Conservation (phyloP, 2,329 filamentous ascomycete species). For the Phaeophleospora eucalypticola region DNA sequence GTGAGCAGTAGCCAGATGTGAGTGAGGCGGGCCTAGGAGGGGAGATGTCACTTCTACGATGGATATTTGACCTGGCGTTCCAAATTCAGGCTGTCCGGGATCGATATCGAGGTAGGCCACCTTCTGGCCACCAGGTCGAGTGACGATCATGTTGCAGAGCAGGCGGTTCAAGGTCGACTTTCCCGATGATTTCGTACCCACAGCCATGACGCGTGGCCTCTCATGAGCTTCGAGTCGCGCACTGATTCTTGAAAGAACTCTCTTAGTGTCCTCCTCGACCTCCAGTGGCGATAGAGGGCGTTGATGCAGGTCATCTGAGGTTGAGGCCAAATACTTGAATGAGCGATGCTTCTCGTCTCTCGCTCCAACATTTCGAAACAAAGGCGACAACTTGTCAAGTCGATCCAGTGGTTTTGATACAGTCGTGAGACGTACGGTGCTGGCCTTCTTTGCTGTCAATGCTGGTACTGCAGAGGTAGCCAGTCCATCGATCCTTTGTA, state of each 20-base stretch:
- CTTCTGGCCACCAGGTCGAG: constrained; percentile 32
- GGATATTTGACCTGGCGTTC: constrained; percentile 64
- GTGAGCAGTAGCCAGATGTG: constrained; percentile 46
- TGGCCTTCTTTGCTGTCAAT: constrained; percentile 46
- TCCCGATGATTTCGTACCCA: constrained; percentile 67
- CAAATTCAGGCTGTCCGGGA: constrained; percentile 72
- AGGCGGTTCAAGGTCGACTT: constrained; percentile 71
- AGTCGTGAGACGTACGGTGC: constrained; percentile 53
- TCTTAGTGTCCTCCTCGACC: constrained; percentile 24
- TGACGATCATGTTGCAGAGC: constrained; percentile 64
- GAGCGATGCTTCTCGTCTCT: constrained; percentile 19
- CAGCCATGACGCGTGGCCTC: constrained; percentile 53
- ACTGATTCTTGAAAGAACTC: constrained; percentile 42
- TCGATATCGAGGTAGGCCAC: constrained; percentile 67
- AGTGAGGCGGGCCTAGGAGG: constrained; percentile 65
- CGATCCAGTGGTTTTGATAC: constrained; percentile 47
- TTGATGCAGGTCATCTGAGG: constrained; percentile 20
- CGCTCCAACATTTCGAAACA: constrained; percentile 66
- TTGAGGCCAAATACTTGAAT: constrained; percentile 4
- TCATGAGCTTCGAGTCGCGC: constrained; percentile 25
- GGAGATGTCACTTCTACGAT: constrained; percentile 58
- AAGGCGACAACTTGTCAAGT: constrained; percentile 59
- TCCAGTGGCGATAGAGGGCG: constrained; percentile 27
- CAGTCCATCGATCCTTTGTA: constrained; percentile 59
- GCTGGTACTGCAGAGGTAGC: constrained; percentile 67